Evolutionary conservation across 139 green algal species (phyloP).

Genomic region (Chlorella ohadii): DNA sequence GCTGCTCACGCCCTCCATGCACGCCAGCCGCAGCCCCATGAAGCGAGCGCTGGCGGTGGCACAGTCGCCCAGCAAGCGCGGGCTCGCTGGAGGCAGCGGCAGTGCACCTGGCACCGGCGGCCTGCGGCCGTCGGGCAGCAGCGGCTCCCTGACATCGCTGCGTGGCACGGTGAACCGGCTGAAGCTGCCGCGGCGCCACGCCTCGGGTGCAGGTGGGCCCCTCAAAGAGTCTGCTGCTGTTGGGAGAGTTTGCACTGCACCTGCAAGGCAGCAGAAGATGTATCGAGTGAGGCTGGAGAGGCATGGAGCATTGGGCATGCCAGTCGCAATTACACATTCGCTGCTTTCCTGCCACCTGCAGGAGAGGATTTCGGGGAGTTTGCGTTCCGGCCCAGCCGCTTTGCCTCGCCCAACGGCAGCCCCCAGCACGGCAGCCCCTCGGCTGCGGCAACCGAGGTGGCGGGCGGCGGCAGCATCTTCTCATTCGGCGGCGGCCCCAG

Average conservation of each 20-base stretch:
- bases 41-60: constrained; percentile 22
- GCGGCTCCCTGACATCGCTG: not conserved
- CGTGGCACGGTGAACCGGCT: constrained; percentile 9
- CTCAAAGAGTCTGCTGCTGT: no score
- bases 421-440: constrained; percentile 4
- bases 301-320: no score
- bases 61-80: constrained; percentile 9
- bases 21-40: constrained; percentile 19
- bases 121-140: not conserved
- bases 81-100: not conserved
- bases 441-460: not conserved
- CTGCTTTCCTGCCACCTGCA: no score
- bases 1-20: constrained; percentile 25
- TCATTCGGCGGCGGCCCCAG: not conserved
- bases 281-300: no score
- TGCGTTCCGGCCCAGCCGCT: constrained; percentile 31
- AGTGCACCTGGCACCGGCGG: not conserved
- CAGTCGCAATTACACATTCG: no score
- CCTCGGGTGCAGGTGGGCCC: not conserved
- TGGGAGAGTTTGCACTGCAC: no score
- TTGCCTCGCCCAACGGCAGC: constrained; percentile 15
- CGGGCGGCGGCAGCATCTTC: constrained; percentile 14
- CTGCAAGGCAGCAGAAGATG: no score
- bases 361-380: constrained; percentile 28
- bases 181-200: constrained; percentile 24